Conservation (phyloP, 148 eudicot genomes). For the Fagopyrum tataricum region DNA sequence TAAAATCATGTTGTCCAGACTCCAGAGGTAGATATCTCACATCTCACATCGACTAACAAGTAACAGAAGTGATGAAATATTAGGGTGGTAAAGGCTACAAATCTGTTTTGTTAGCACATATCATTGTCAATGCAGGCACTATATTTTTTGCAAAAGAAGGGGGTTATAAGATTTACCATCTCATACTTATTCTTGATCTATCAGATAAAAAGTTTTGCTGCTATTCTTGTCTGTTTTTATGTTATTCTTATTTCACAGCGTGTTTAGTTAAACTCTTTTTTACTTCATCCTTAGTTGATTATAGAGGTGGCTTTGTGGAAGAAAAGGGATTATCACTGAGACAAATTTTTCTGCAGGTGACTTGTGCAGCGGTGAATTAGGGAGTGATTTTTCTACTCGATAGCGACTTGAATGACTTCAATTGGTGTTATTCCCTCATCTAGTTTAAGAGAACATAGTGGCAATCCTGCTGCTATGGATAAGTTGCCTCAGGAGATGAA, state of each 20-base stretch:
- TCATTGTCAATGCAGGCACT: not conserved
- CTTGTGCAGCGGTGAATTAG: not conserved
- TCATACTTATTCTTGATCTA: not conserved
- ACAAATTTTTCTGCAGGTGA: not conserved
- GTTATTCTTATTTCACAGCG: not conserved
- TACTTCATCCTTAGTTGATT: not conserved
- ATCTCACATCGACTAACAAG: no score
- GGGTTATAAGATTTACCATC: not conserved
- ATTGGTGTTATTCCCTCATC: conserved; percentile 38
- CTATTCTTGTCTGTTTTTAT: not conserved
- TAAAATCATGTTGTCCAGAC: not conserved
- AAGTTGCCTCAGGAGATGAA: conserved; percentile 57
- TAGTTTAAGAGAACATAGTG: conserved; percentile 38
- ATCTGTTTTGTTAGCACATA: not conserved
- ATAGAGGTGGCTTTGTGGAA: not conserved
- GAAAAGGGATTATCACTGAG: not conserved
- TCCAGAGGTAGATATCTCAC: no score
- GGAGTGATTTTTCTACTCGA: not conserved
- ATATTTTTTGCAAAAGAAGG: not conserved
- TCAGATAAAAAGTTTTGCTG: not conserved
- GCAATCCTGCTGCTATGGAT: conserved; percentile 29
- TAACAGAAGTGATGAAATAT: no score
- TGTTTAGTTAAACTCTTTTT: not conserved
- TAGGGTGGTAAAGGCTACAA: no score
- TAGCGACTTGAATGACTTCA: conserved; percentile 35